Base-by-base conservation (phyloP, 176 grass and related monocot species). In the Lolium perenne region DNA sequence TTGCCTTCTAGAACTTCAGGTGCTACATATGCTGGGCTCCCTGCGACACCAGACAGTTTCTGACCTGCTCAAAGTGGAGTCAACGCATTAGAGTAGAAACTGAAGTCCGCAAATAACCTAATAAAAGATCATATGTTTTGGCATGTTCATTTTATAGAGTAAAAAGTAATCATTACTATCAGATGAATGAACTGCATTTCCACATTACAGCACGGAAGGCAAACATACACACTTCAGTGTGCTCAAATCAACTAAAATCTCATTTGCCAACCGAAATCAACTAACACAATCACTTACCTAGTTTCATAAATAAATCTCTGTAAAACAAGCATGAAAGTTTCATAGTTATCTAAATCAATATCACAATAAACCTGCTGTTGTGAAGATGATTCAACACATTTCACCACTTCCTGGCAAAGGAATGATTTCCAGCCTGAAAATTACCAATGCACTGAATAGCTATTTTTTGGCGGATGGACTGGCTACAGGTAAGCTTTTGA, bases 21-120 rank as follows among this genome's bases (percentile, higher is more conserved):
- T 1, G 93, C 93, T 7, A 98, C 96, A 92, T 98, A 98, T 48
- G 93, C 96, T 25, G 93, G 93, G 82, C 96, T 98, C 38, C 96
- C 96, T 66, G 92, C 90, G 86, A 92, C 71, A n/a, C 96, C 96
- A 73, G 87, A 92, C 51, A 98, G 71, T 86, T 82, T 94, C 78
- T 98, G 96, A 89, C 96, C 96, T 98, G 90, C 61, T 47, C 48
- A 56, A 56, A 56, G 81, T 81, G 26, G 64, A 82, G 79, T 15
- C 6, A 63, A 75, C 26, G 83, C n/a, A 51, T 93, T 41, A 90
- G 65, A 56, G 17, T 56, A 56, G 17, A 56, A 56, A 56, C 54
- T 7, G 17, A 20, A 7, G 54, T 56, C 18, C 1, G 16, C 6
- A 18, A 56, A 56, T 7, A 20, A 56, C 16, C 15, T 41, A 54